Percentiles rank a stretch among this genome's conserved stretches.
Conservation (phyloP, 176 grass and related monocot genomes). For the Oryza officinalis region DNA sequence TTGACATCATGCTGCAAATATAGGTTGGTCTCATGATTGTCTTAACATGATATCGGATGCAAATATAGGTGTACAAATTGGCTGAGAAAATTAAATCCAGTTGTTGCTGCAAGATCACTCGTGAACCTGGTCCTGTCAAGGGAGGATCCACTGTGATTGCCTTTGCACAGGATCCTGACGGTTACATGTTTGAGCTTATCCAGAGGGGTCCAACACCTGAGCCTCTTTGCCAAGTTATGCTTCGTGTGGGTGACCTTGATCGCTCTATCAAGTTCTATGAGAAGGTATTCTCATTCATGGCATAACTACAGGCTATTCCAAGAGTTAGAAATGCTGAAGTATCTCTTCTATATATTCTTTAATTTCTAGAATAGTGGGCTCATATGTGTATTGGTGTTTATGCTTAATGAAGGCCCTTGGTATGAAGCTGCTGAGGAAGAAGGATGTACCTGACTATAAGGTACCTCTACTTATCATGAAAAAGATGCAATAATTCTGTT, state of each 20-base stretch:
- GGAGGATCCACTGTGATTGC: conserved; percentile 93
- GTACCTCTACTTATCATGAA: conserved; percentile 38
- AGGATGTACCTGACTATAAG: conserved; percentile 87
- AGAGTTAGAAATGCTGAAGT: background rate
- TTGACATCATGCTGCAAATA: background rate
- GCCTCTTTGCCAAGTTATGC: conserved; percentile 98
- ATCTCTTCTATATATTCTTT: conserved; percentile 3
- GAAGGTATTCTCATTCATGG: conserved; percentile 58
- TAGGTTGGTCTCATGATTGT: background rate
- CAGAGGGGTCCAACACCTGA: conserved; percentile 84
- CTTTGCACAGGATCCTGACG: conserved; percentile 90
- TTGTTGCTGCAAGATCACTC: conserved; percentile 71
- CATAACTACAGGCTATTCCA: background rate
- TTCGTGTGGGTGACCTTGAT: conserved; percentile 93
- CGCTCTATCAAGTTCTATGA: conserved; percentile 90
- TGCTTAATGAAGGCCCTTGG: conserved; percentile 69
- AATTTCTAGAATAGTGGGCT: background rate
- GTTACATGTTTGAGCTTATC: conserved; percentile 90
- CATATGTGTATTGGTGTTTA: conserved; percentile 2
- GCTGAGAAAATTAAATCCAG: conserved; percentile 65
- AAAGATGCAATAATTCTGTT: background rate
- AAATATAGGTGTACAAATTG: conserved; percentile 78
- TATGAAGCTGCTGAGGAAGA: conserved; percentile 93
- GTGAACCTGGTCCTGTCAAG: conserved; percentile 96
- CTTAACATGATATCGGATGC: conserved; percentile 13